Evolutionary conservation across 768 basidiomycete genomes (phyloP), one percentile per base, ranked within the genome.

Genomic region (Leccinum variicolor): DNA sequence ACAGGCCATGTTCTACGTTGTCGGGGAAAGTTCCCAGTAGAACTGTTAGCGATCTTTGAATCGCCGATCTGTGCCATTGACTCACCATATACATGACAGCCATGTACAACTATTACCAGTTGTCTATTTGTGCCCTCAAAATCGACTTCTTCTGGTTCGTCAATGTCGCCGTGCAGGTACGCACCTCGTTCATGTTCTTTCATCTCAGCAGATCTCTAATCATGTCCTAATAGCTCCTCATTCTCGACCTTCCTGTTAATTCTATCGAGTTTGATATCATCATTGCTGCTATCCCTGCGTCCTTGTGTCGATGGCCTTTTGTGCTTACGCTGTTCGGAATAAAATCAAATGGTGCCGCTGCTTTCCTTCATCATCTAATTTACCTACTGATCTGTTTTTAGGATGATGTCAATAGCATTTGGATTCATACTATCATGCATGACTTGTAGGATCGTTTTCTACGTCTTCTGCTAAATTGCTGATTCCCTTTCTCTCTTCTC

Each of bases 1-100:
- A 47, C 93, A 90, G 92, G 90, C 90, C 39, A 89, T 94, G 66
- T 93, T 93, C 76, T 91, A 92, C 66, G 84, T 90, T 36, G 90
- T 93, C 25, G 91, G 90, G 31, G 92, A 92, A 21, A 90, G 92
- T 64, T 90, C 89, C 6, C 86, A 80, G 64, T 85, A 90, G 83
- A 93, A 92, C 74, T 82, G 91, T 91, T 60, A 56, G 84, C 67
- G 13, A 49, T 39, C 7, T 57, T 26, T 28, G 26, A 41, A 8
- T 52, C 23, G 7, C 7, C 6, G 53, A 10, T 21, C 8, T 19
- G 11, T 49, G 33, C 23, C 19, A 8, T 29, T 55, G 5, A 51
- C 52, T 58, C 33, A 55, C 57, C 43, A 47, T 48, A 53, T 56
- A 33, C 60, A 13, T 47, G 52, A 52, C 60, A 93, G 90, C 81